phyloP scores from a whole-genome alignment of 768 basidiomycete species.

The Lactifluus piperatus region DNA sequence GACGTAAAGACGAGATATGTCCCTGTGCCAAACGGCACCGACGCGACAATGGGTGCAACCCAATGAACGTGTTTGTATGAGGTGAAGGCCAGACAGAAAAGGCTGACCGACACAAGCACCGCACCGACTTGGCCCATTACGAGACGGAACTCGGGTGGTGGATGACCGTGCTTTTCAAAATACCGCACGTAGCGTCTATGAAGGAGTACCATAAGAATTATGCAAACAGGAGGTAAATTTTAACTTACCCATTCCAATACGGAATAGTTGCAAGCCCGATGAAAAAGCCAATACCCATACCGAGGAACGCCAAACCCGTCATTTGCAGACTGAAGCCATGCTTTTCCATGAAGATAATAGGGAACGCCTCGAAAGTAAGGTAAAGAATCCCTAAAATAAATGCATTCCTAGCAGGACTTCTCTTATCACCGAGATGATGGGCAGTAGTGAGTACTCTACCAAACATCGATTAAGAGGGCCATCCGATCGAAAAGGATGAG shows the following conservation, averaged over 20 bases:
- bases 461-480: constrained; percentile 62
- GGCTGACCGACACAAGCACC: constrained; percentile 47
- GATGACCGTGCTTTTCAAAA: not conserved
- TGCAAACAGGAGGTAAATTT: not conserved
- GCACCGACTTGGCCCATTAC: constrained; percentile 24
- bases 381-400: constrained; percentile 37
- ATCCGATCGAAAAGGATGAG: constrained; percentile 61
- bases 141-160: constrained; percentile 5
- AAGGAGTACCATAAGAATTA: not conserved
- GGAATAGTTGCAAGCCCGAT: not conserved
- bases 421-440: not conserved
- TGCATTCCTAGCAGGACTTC: constrained; percentile 27
- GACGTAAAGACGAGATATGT: constrained; percentile 56
- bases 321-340: constrained; percentile 47
- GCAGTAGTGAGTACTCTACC: constrained; percentile 36
- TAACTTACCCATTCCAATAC: not conserved
- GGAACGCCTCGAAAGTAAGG: constrained; percentile 47
- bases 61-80: constrained; percentile 38
- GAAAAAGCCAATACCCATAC: constrained; percentile 44
- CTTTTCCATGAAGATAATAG: constrained; percentile 38
- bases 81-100: constrained; percentile 32
- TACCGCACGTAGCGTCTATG: not conserved
- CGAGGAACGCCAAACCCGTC: constrained; percentile 41
- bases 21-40: constrained; percentile 39
- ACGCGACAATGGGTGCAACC: constrained; percentile 39